These are phyloP conservation scores for Paraglomus occultum DNA, from an alignment of 192 early-diverging fungal species.

Conservation along the genomic window DNA sequence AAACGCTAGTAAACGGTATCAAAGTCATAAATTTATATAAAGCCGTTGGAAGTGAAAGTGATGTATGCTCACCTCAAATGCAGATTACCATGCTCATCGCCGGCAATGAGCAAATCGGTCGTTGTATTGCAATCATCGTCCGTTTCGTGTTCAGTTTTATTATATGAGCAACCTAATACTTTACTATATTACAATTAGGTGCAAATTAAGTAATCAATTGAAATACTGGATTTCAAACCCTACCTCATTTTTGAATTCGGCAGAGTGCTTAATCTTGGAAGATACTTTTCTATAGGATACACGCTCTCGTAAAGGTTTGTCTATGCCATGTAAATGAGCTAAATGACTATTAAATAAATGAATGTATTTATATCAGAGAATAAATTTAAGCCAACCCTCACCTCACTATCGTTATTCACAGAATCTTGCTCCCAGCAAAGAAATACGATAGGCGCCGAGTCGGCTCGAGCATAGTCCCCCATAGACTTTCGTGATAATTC, in stretches of 20 bases:
- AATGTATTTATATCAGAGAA: too few relatives aligned
- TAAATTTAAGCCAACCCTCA: neutral
- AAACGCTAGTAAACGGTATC: conserved; percentile 12
- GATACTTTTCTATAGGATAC: conserved; percentile 19
- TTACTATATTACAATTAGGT: neutral
- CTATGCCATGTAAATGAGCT: neutral
- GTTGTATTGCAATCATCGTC: conserved; percentile 18
- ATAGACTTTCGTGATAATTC: conserved; percentile 22
- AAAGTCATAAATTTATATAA: too few relatives aligned
- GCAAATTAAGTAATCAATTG: too few relatives aligned
- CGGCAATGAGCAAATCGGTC: conserved; percentile 30
- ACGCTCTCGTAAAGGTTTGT: neutral
- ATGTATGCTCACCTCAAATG: conserved; percentile 27
- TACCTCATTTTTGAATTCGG: conserved; percentile 25
- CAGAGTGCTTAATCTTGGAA: conserved; percentile 20
- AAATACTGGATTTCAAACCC: neutral
- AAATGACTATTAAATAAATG: too few relatives aligned
- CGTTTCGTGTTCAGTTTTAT: conserved; percentile 1
- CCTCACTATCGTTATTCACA: neutral
- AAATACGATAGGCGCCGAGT: conserved; percentile 18
- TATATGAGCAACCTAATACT: conserved; percentile 2
- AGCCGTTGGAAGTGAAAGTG: neutral
- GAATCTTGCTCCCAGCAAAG: conserved; percentile 26
- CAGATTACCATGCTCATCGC: conserved; percentile 28
- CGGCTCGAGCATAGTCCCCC: neutral